These are phyloP conservation scores for Nemania sp. DNA, from an alignment of 2,329 filamentous ascomycete species.

Conservation along the genomic window DNA sequence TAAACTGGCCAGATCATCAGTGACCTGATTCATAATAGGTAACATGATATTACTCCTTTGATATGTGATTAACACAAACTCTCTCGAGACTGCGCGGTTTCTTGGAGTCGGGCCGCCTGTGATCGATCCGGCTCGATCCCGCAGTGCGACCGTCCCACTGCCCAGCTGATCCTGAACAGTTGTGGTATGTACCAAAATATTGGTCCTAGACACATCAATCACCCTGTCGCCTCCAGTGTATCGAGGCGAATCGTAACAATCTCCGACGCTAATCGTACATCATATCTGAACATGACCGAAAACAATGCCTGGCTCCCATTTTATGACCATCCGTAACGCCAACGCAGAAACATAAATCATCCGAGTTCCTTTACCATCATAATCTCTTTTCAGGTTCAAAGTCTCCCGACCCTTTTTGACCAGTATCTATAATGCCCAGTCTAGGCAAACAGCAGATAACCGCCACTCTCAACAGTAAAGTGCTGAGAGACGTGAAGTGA, in stretches of 20 bases:
- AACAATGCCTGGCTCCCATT: conserved; percentile 31
- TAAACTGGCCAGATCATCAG: background rate
- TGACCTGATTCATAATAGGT: background rate
- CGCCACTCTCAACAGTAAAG: conserved; percentile 23
- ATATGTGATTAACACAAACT: conserved; percentile 19
- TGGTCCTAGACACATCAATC: conserved; percentile 23
- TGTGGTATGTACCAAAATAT: conserved; percentile 19
- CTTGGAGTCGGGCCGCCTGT: conserved; percentile 8
- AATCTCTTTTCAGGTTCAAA: conserved; percentile 21
- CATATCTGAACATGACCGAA: conserved; percentile 36
- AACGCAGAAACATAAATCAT: conserved; percentile 33
- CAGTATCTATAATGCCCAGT: conserved; percentile 39
- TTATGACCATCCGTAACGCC: conserved; percentile 37
- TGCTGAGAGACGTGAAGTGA: conserved; percentile 30
- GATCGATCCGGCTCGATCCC: conserved; percentile 29
- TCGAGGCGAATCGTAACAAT: conserved; percentile 25
- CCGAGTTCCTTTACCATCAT: conserved; percentile 23
- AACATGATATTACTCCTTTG: conserved; percentile 7
- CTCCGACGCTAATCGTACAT: conserved; percentile 40
- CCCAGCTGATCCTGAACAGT: conserved; percentile 19
- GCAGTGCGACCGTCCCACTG: conserved; percentile 23
- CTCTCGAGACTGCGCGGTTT: conserved; percentile 10
- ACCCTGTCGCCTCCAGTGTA: conserved; percentile 26
- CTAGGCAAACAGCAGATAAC: conserved; percentile 35
- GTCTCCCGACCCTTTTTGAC: conserved; percentile 31